Evolutionary conservation across 768 basidiomycete species (phyloP), one percentile per base, ranked within the genome.

Genomic region (Rhodotorula diobovata): DNA sequence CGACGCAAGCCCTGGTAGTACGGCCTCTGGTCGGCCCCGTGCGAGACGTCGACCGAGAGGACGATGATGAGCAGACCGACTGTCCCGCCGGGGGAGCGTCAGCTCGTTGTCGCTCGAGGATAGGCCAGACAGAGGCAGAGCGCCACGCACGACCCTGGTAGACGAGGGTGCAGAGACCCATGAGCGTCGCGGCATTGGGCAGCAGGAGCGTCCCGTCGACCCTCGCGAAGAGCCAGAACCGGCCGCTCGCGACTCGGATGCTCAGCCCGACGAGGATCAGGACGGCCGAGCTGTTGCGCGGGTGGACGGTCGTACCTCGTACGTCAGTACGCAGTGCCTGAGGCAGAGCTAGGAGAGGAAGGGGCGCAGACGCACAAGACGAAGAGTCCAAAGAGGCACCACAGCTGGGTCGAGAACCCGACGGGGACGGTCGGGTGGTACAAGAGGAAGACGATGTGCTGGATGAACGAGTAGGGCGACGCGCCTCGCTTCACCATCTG

Each of bases 221-320:
- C 7, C 68, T 64, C 18, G 63, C 51, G 37, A 70, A 12, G 43
- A 70, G 3, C 63, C 65, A 73, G 35, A 73, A 51, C 0, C 72
- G 60, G 0, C 64, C 64, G 23, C 63, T 61, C 9, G 16, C 9
- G n/a, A 67, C 21, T 2, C 68, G 54, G 1, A 73, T 10, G 15
- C 23, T 41, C 11, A 73, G 45, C 1, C 68, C 72, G 12, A 53
- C 6, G 15, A 70, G 15, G 35, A 70, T 54, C 30, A 67, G 35
- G 39, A 59, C 6, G 25, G 41, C 32, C 41, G 61, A 34, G 1
- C 70, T 71, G 61, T 16, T n/a, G 39, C 2, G 4, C 43, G 5
- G 15, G 5, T 14, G 39, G 12, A 12, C 50, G 48, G 50, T 48
- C 23, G 7, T 16, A 9, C 18, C 59, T 32, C 12, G 32, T 46